Evolutionary conservation across 352 stramenopile species (phyloP), one percentile per base, ranked within the genome.

Genomic region (Phytophthora hibernalis): DNA sequence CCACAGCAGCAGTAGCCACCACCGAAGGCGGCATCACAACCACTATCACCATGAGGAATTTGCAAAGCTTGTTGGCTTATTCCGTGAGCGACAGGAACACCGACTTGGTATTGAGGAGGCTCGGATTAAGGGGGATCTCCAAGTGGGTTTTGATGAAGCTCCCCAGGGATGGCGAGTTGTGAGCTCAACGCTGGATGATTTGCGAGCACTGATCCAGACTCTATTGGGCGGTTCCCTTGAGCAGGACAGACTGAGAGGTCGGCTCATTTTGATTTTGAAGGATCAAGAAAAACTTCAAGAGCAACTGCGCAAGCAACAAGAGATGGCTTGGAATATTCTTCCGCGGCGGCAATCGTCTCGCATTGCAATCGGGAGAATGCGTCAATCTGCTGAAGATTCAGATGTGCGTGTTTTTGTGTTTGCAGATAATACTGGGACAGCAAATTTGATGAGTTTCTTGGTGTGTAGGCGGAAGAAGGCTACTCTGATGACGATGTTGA

Each of bases 331-430:
- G 83, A 87, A 95, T 55, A 80, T 91, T 26, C 60, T 96, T 30
- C 86, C 88, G n/a, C 80, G 86, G 2, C 79, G 88, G 9, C 83
- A 93, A 57, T 96, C 88, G 22, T 96, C 88, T 30, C 85, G 88
- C 9, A 90, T 95, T 26, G 88, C 88, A 21, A 93, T 94, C 10
- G 77, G 77, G 5, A 86, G 79, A 62, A 93, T 96, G 72, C 91
- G 54, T 16, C 86, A 96, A 50, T 86, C 80, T 37, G 75, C 67
- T 42, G 70, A 75, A 3, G 80, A 83, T 1, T 93, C 82, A 0
- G 85, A 83, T 33, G 80, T 80, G 68, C 50, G 65, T 74, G 3
- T 24, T 33, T 9, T 18, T 48, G n/a, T 26, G n/a, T n/a, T 50
- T 20, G 50, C 47, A 10, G 8, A 13, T 22, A 24, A 24, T 13